Conservation (phyloP, 1,284 basidiomycete genomes). For the Moniliella sp. region DNA sequence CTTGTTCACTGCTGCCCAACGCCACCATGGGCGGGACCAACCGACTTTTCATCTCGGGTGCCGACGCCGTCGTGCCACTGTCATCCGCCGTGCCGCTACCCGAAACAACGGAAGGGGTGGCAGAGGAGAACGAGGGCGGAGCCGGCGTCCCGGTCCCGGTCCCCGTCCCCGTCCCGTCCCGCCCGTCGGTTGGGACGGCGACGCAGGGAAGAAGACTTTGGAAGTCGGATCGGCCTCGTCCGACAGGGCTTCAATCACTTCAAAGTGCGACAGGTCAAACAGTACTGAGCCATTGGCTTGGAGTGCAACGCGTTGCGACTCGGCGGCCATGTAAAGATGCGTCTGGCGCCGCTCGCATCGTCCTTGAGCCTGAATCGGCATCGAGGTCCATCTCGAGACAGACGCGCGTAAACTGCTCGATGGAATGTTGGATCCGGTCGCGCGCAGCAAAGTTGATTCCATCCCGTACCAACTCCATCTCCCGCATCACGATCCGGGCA, state of each 20-base stretch:
- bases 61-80: too few relatives aligned
- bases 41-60: constrained; percentile 4
- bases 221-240: constrained; percentile 31
- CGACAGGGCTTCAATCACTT: constrained; percentile 55
- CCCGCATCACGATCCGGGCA: constrained; percentile 68
- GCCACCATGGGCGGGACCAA: constrained; percentile 22
- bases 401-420: constrained; percentile 84
- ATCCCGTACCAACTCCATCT: constrained; percentile 82
- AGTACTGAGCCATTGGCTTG: constrained; percentile 77
- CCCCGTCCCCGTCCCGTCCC: too few relatives aligned
- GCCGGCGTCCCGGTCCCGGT: too few relatives aligned
- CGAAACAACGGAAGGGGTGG: too few relatives aligned
- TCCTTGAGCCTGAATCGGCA: not conserved
- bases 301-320: constrained; percentile 64
- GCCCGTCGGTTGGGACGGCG: constrained; percentile 1
- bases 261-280: constrained; percentile 71
- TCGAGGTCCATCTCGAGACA: constrained; percentile 65
- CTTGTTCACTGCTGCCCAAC: constrained; percentile 17
- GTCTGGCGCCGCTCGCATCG: constrained; percentile 10
- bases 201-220: constrained; percentile 22
- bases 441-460: constrained; percentile 77
- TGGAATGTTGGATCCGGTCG: constrained; percentile 73
- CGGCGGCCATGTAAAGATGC: constrained; percentile 65
- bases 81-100: too few relatives aligned
- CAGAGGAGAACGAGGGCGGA: too few relatives aligned